Evolutionary conservation across 257 asterid species (phyloP).

Genomic region (Rubia yunnanensis): DNA sequence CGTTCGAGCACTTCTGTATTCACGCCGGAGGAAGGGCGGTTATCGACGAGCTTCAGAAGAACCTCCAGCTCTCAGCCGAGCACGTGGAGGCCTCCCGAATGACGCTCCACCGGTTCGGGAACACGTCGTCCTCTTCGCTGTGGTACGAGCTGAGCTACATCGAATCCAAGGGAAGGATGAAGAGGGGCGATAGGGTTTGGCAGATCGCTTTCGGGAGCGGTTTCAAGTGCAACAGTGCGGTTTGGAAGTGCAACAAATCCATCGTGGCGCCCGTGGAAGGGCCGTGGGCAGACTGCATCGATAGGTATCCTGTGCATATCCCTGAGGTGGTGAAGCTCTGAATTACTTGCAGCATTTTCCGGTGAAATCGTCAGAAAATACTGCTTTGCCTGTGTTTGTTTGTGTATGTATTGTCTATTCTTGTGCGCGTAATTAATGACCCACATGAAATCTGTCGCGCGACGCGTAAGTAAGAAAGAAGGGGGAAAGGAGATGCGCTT

Average conservation of each 20-base stretch:
- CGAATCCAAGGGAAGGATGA: slow-evolving; percentile 78
- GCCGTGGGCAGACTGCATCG: slow-evolving; percentile 72
- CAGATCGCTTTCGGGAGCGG: slow-evolving; percentile 89
- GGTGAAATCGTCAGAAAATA: background rate
- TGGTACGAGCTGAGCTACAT: slow-evolving; percentile 75
- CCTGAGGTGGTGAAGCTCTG: slow-evolving; percentile 74
- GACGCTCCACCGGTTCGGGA: slow-evolving; percentile 76
- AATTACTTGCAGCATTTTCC: slow-evolving; percentile 6
- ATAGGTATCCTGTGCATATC: slow-evolving; percentile 69
- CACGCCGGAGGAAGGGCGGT: slow-evolving; percentile 90
- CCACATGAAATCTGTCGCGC: background rate
- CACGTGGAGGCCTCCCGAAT: slow-evolving; percentile 92
- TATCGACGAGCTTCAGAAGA: slow-evolving; percentile 85
- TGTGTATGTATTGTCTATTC: too few relatives aligned
- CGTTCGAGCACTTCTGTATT: slow-evolving; percentile 78
- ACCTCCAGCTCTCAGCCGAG: slow-evolving; percentile 68
- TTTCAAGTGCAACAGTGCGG: slow-evolving; percentile 76
- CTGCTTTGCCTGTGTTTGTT: background rate
- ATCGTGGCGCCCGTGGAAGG: slow-evolving; percentile 50
- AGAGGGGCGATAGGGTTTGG: slow-evolving; percentile 66
- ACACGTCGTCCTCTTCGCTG: slow-evolving; percentile 72
- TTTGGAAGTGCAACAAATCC: slow-evolving; percentile 69
- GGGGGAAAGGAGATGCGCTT: background rate
- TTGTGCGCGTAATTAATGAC: background rate
- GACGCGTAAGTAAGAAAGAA: background rate